Percentiles rank a stretch among this genome's conserved stretches.
phyloP scores from a whole-genome alignment of 2,329 filamentous ascomycete genomes.

The Venturia asperata region DNA sequence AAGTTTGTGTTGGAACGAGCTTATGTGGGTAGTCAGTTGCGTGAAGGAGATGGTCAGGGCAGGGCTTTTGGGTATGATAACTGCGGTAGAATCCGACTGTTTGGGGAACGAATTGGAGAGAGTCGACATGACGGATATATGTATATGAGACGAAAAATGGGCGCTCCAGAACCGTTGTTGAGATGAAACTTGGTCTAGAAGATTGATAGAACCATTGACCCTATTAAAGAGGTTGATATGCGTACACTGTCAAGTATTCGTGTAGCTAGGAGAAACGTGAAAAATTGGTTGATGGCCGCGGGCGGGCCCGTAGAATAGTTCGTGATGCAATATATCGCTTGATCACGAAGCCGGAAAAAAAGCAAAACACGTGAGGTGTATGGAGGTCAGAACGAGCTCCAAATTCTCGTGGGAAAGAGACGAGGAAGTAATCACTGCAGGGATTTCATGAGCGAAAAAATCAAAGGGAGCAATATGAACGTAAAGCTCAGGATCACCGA shows the following conservation, averaged over 20 bases:
- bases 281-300: not conserved
- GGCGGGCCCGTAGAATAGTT: not conserved
- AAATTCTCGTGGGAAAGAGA: not conserved
- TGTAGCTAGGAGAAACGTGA: not conserved
- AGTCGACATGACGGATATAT: constrained; percentile 43
- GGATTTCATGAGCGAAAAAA: too few species aligned
- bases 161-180: not conserved
- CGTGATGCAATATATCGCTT: constrained; percentile 2
- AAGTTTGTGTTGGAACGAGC: constrained; percentile 68
- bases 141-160: not conserved
- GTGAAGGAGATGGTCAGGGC: constrained; percentile 61
- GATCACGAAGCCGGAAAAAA: not conserved
- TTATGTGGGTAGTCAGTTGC: constrained; percentile 58
- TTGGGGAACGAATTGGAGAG: constrained; percentile 51
- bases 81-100: constrained; percentile 49
- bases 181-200: not conserved
- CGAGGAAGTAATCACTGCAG: not conserved
- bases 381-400: not conserved
- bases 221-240: not conserved
- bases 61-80: constrained; percentile 64
- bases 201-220: not conserved
- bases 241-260: not conserved
- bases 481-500: not conserved
- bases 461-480: not conserved
- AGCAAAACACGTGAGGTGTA: not conserved